Evolutionary conservation across 176 grass and related monocot genomes (phyloP).

Genomic region (Musa itinerans): DNA sequence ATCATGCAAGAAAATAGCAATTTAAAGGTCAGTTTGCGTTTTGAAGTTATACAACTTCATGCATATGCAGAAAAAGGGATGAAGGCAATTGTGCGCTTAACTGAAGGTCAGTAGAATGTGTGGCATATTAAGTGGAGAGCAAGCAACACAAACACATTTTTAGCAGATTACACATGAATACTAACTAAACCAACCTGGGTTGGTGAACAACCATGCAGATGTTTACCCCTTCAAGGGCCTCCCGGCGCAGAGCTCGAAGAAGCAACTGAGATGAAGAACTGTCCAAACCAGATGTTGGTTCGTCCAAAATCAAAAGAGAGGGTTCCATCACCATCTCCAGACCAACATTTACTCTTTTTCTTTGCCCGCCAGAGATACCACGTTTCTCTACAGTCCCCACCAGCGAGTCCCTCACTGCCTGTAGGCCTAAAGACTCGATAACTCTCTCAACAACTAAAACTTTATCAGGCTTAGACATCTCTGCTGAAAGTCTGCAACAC

Average conservation of each 20-base stretch:
- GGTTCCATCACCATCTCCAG: slow-evolving; percentile 97
- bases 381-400: slow-evolving; percentile 92
- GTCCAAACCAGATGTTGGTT: slow-evolving; percentile 91
- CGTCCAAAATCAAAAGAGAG: slow-evolving; percentile 83
- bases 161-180: no score
- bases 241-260: slow-evolving; percentile 68
- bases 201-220: slow-evolving; percentile 81
- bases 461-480: slow-evolving; percentile 37
- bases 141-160: no score
- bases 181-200: slow-evolving; percentile 36
- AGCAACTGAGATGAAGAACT: slow-evolving; percentile 80
- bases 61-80: no score
- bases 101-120: no score
- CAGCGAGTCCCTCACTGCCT: slow-evolving; percentile 57
- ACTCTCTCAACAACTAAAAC: slow-evolving; percentile 87
- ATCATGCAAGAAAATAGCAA: no score
- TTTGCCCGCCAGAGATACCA: slow-evolving; percentile 83
- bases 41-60: no score
- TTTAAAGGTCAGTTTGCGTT: no score
- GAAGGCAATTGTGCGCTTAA: no score
- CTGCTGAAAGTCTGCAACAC: slow-evolving; percentile 44
- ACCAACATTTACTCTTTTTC: slow-evolving; percentile 89
- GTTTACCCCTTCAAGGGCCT: slow-evolving; percentile 81
- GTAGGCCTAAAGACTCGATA: slow-evolving; percentile 74
- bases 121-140: no score